Evolutionary conservation across 768 basidiomycete species (phyloP), one percentile per base, ranked within the genome.

Genomic region (Glaciozyma antarctica): DNA sequence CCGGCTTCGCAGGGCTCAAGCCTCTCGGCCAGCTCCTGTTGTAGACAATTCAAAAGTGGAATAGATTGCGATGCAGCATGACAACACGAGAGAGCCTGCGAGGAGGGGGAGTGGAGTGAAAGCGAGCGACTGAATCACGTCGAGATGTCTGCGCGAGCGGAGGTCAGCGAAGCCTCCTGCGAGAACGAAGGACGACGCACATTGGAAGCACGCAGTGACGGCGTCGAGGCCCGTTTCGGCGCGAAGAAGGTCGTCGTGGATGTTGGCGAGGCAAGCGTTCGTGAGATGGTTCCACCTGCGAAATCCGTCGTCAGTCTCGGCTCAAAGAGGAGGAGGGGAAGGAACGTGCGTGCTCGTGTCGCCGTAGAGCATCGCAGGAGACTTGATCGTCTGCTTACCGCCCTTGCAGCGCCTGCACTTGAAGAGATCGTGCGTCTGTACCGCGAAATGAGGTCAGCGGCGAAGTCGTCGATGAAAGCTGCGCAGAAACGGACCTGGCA

Each of bases 211-310:
- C 73, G 90, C 94, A 0, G 92, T 93, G 56, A 97, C 87, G 68
- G 91, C 87, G 7, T 85, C 83, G 51, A 84, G 71, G 15, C 88
- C 90, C 48, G 86, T 82, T 76, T 99, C 95, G 4, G 90, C 90
- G 32, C 95, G 83, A 43, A 99, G 79, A 52, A 99, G 81, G 75
- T 97, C 94, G 73, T 99, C 95, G 73, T 99, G 95, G 72, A 95
- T 92, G 72, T 84, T 87, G 76, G 83, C 85, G 55, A 99, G 80
- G 73, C 95, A 90, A 0, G 76, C 79, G 71, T 95, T 97, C 5
- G 88, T 88, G 75, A 90, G 92, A 75, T 99, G 95, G 76, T 99
- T 98, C 95, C 95, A 98, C 32, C 93, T 95, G 74, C 34, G 56
- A 43, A 59, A 26, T 41, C 21, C 30, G 21, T 19, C 26, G 54